A percentile compares a stretch with the other conserved stretches of the same genome.
These are phyloP conservation scores for Priceomyces melissophilus DNA, from an alignment of 805 yeast species.

Conservation along the genomic window DNA sequence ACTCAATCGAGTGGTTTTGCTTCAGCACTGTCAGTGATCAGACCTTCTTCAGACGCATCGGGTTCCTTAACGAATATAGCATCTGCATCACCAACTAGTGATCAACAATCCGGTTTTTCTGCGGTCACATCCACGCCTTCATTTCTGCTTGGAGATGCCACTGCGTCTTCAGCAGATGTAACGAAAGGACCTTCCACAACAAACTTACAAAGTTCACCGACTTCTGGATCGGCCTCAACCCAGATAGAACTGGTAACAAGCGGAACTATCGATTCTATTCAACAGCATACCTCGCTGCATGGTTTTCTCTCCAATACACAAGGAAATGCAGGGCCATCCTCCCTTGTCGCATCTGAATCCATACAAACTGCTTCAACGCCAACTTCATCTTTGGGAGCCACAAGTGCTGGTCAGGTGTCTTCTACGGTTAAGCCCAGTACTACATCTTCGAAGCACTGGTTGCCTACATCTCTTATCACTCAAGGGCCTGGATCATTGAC, in stretches of 20 bases:
- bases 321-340: background rate
- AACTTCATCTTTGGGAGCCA: background rate
- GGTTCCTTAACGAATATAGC: background rate
- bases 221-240: no score
- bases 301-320: background rate
- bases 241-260: background rate
- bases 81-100: background rate
- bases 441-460: conserved; percentile 19
- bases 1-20: no score
- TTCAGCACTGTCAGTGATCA: no score
- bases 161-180: background rate
- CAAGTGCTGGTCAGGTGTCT: background rate
- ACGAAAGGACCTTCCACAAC: no score
- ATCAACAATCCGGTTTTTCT: background rate
- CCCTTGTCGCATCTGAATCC: background rate
- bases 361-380: background rate
- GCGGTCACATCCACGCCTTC: background rate
- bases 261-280: background rate
- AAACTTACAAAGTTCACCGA: no score
- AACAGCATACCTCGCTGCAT: background rate
- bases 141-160: background rate
- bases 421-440: background rate
- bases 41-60: no score
- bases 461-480: conserved; percentile 25
- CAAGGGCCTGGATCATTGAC: conserved; percentile 6